Percentiles rank a stretch among this genome's conserved stretches.
These are phyloP conservation scores for Cochlearia excelsa DNA, from an alignment of 345 rosid genomes.

Conservation along the genomic window DNA sequence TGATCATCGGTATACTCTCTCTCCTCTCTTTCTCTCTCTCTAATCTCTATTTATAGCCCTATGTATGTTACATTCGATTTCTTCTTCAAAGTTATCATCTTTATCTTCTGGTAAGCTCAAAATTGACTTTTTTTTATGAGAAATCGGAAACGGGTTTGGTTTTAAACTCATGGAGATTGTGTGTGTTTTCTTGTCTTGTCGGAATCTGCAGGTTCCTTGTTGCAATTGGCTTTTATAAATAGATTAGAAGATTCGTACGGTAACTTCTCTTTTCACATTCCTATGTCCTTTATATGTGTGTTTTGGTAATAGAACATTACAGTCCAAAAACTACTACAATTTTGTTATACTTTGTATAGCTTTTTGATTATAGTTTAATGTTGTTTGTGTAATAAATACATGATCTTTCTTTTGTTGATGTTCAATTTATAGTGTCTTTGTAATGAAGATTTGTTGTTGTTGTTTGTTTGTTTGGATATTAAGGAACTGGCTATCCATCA, in stretches of 20 bases:
- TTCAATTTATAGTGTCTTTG: no score
- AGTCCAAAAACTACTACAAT: no score
- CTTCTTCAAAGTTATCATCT: background rate
- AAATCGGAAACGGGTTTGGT: constrained; percentile 18
- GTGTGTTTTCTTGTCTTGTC: background rate
- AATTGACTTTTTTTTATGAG: constrained; percentile 7
- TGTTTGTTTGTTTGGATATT: constrained; percentile 12
- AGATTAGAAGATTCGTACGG: constrained; percentile 75
- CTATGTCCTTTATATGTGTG: background rate
- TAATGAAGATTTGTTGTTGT: background rate
- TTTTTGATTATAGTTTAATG: no score
- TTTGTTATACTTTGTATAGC: no score
- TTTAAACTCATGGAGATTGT: constrained; percentile 23
- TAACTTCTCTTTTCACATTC: constrained; percentile 31
- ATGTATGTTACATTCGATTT: background rate
- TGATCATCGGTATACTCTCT: constrained; percentile 67
- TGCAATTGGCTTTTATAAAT: constrained; percentile 73
- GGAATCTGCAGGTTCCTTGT: constrained; percentile 71
- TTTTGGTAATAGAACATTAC: background rate
- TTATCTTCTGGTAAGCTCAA: background rate
- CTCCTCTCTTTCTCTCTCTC: background rate
- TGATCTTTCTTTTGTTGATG: background rate
- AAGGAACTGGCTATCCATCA: constrained; percentile 46
- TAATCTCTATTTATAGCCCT: constrained; percentile 7
- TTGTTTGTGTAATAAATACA: no score